Percentiles rank a stretch among this genome's conserved stretches.
These are phyloP conservation scores for Angomonas deanei DNA, from an alignment of 208 protist genomes.

Conservation along the genomic window DNA sequence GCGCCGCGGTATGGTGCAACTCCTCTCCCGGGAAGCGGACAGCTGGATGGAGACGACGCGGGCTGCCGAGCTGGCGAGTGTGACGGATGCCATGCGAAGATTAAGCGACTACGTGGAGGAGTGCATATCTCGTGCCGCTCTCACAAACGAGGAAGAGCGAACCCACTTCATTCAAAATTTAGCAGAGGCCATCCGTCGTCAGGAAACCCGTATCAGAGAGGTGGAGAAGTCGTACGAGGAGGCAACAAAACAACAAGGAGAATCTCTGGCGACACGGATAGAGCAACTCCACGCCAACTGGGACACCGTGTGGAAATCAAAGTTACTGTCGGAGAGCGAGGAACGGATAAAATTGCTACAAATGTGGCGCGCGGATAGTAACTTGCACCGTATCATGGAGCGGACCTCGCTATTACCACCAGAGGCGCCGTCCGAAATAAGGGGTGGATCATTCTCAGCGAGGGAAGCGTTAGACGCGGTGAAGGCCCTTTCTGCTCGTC, in stretches of 20 bases:
- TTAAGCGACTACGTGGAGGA: conserved; percentile 45
- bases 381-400: conserved; percentile 48
- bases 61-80: neutral
- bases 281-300: conserved; percentile 44
- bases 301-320: conserved; percentile 55
- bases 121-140: conserved; percentile 26
- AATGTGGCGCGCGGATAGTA: conserved; percentile 28
- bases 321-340: conserved; percentile 24
- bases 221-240: conserved; percentile 46
- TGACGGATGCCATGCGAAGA: conserved; percentile 20
- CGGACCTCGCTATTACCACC: conserved; percentile 15
- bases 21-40: conserved; percentile 27
- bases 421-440: neutral
- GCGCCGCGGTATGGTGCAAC: conserved; percentile 42
- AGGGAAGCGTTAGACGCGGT: neutral
- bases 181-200: conserved; percentile 39
- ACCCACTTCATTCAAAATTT: conserved; percentile 44
- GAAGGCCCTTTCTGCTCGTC: neutral
- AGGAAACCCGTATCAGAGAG: conserved; percentile 45
- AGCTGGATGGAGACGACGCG: conserved; percentile 7
- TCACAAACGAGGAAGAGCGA: conserved; percentile 25
- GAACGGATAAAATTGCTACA: conserved; percentile 41
- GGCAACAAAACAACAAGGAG: conserved; percentile 37
- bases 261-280: conserved; percentile 47
- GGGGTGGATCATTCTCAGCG: neutral